Conservation (phyloP, 2,329 filamentous ascomycete genomes). For the Pseudogymnoascus sp. region DNA sequence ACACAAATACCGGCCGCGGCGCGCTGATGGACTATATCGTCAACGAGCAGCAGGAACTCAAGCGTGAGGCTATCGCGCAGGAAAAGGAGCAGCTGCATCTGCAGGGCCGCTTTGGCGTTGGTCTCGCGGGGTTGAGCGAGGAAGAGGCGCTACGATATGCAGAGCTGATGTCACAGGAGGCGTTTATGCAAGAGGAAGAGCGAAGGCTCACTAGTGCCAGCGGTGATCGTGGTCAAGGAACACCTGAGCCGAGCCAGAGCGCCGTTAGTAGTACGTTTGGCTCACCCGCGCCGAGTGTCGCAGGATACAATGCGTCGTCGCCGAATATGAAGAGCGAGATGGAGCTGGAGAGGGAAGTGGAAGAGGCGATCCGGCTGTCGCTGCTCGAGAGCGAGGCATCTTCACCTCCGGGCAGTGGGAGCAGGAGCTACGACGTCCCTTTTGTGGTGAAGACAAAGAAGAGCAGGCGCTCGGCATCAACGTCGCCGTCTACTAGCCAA, state of each 20-base stretch:
- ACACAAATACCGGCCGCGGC: conserved; percentile 56
- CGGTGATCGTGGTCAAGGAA: conserved; percentile 37
- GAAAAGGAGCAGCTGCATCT: conserved; percentile 63
- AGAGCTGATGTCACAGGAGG: conserved; percentile 58
- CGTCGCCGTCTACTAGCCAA: conserved; percentile 32
- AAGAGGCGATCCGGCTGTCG: conserved; percentile 55
- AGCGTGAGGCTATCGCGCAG: conserved; percentile 60
- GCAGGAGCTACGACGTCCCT: conserved; percentile 39
- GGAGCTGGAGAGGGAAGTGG: conserved; percentile 53
- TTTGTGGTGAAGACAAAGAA: conserved; percentile 42
- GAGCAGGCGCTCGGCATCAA: conserved; percentile 32
- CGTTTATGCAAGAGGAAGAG: conserved; percentile 50
- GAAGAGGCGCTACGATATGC: conserved; percentile 59
- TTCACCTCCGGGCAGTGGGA: conserved; percentile 40
- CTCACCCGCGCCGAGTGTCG: conserved; percentile 49
- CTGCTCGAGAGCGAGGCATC: conserved; percentile 48
- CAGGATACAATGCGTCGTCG: conserved; percentile 29
- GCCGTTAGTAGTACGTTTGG: conserved; percentile 38
- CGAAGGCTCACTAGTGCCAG: conserved; percentile 45
- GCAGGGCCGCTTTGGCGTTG: conserved; percentile 75
- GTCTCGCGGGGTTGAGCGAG: conserved; percentile 60
- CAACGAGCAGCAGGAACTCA: conserved; percentile 75
- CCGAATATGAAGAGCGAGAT: conserved; percentile 33
- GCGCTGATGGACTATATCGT: conserved; percentile 76
- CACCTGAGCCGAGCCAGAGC: conserved; percentile 25